These are phyloP conservation scores for Phaeotremella skinneri DNA, from an alignment of 768 basidiomycete species.

Conservation along the genomic window DNA sequence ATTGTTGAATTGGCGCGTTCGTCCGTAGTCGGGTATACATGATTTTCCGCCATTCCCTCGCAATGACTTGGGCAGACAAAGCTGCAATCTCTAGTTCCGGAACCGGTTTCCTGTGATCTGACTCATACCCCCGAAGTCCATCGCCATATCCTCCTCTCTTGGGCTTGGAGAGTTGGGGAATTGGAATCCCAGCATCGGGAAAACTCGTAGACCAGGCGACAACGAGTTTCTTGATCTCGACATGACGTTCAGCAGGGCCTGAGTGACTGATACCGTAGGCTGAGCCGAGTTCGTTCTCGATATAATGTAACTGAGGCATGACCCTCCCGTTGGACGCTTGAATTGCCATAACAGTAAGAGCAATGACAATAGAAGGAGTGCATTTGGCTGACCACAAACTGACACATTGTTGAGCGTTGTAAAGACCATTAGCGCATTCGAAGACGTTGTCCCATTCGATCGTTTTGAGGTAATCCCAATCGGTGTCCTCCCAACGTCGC, in stretches of 20 bases:
- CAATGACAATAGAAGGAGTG: slow-evolving; percentile 10
- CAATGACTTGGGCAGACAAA: slow-evolving; percentile 14
- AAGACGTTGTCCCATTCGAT: slow-evolving; percentile 23
- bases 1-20: slow-evolving; percentile 13
- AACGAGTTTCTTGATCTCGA: slow-evolving; percentile 21
- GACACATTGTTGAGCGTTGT: slow-evolving; percentile 26
- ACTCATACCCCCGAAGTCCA: slow-evolving; percentile 20
- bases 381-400: slow-evolving; percentile 13
- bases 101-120: slow-evolving; percentile 28
- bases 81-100: slow-evolving; percentile 30
- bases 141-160: slow-evolving; percentile 21
- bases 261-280: slow-evolving; percentile 10
- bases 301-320: slow-evolving; percentile 9
- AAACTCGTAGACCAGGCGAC: slow-evolving; percentile 38
- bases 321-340: slow-evolving; percentile 9
- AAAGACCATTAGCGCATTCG: slow-evolving; percentile 20
- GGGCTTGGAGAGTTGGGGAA: slow-evolving; percentile 20
- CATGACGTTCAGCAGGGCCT: slow-evolving; percentile 9
- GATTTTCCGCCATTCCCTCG: slow-evolving; percentile 26
- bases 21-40: slow-evolving; percentile 11
- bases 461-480: slow-evolving; percentile 19
- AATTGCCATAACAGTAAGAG: slow-evolving; percentile 16
- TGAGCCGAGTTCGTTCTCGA: slow-evolving; percentile 18
- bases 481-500: slow-evolving; percentile 14
- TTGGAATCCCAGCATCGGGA: slow-evolving; percentile 21